A percentile compares a stretch with the other conserved stretches of the same genome.
phyloP scores from a whole-genome alignment of 2,329 filamentous ascomycete species.

The Epichloe hybrida region DNA sequence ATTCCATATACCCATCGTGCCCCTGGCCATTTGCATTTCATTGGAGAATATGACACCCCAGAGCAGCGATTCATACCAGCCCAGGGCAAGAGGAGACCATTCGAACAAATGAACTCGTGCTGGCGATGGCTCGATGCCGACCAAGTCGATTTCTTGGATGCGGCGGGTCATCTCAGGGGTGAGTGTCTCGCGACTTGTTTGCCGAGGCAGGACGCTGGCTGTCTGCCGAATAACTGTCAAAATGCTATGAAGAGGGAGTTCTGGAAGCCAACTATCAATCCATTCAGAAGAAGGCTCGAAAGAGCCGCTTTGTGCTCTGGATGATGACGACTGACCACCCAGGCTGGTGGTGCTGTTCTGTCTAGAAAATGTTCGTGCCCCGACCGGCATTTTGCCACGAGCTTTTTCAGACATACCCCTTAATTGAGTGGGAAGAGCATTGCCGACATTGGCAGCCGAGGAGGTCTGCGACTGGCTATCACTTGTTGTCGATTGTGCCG shows the following conservation, averaged over 20 bases:
- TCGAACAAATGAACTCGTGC: constrained; percentile 84
- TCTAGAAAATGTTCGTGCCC: constrained; percentile 67
- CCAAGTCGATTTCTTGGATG: constrained; percentile 48
- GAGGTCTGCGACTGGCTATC: constrained; percentile 50
- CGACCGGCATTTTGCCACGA: constrained; percentile 85
- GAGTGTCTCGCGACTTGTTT: constrained; percentile 29
- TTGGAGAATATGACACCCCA: constrained; percentile 88
- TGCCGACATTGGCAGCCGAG: constrained; percentile 56
- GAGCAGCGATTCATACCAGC: constrained; percentile 90
- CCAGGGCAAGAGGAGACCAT: constrained; percentile 79
- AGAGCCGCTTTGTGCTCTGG: constrained; percentile 36
- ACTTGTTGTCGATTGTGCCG: constrained; percentile 50
- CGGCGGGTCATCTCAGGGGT: constrained; percentile 34
- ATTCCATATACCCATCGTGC: constrained; percentile 88
- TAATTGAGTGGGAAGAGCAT: constrained; percentile 68
- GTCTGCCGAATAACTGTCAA: constrained; percentile 62
- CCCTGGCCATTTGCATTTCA: constrained; percentile 78
- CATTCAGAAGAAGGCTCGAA: constrained; percentile 74
- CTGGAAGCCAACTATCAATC: constrained; percentile 91
- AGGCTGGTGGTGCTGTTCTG: constrained; percentile 84
- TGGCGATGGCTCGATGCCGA: constrained; percentile 60
- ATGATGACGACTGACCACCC: constrained; percentile 46
- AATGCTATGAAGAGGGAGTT: constrained; percentile 77
- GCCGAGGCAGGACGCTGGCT: constrained; percentile 40
- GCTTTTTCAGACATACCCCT: constrained; percentile 96